These are phyloP conservation scores for Aspergillus bombycis DNA, from an alignment of 2,329 filamentous ascomycete genomes.

Conservation along the genomic window DNA sequence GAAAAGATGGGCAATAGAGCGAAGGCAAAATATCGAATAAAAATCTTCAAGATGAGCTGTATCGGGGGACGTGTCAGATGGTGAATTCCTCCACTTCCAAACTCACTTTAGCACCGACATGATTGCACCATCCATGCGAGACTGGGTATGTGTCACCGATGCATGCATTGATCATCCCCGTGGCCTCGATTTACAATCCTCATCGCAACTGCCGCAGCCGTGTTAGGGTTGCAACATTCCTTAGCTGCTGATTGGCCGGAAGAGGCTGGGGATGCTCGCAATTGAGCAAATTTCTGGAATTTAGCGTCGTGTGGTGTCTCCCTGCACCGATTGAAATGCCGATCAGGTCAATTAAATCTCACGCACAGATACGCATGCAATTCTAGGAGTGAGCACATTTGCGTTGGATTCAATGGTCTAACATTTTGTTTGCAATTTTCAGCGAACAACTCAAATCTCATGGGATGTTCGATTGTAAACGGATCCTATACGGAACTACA, in stretches of 20 bases:
- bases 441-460: background rate
- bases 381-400: background rate
- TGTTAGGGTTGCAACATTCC: background rate
- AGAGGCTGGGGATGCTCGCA: slow-evolving; percentile 21
- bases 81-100: background rate
- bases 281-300: slow-evolving; percentile 32
- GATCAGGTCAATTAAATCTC: background rate
- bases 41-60: background rate
- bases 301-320: background rate
- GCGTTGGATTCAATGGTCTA: background rate
- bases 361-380: background rate
- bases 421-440: background rate
- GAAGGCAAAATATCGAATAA: background rate
- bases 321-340: background rate
- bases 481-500: no score
- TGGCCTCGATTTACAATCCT: background rate
- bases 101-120: background rate
- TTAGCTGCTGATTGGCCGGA: slow-evolving; percentile 17
- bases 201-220: background rate
- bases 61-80: background rate
- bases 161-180: background rate
- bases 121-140: background rate
- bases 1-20: background rate
- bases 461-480: no score
- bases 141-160: background rate